Evolutionary conservation across 768 basidiomycete genomes (phyloP).

Genomic region (Agaricus blazei): DNA sequence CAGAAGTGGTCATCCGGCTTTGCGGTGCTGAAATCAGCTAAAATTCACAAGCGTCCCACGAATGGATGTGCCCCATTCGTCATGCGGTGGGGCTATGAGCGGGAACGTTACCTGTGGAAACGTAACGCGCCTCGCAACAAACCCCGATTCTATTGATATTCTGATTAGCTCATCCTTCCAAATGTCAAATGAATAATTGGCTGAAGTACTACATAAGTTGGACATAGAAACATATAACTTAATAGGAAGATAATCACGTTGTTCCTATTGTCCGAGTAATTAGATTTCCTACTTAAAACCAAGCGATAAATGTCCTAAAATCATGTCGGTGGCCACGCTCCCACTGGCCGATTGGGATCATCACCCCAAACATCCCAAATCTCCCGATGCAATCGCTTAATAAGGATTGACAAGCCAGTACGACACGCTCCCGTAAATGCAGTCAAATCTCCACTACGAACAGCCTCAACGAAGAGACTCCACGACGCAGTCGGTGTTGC

Average conservation of each 20-base stretch:
- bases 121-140: too few relatives aligned
- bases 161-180: too few relatives aligned
- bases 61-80: conserved; percentile 3
- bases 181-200: neutral
- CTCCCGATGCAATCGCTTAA: conserved; percentile 31
- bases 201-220: conserved; percentile 7
- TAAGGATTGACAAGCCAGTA: conserved; percentile 27
- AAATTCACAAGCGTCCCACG: conserved; percentile 2
- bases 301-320: conserved; percentile 1
- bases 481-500: conserved; percentile 29
- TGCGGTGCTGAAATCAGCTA: neutral
- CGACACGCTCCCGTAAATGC: conserved; percentile 25
- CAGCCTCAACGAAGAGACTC: neutral
- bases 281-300: neutral
- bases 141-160: too few relatives aligned
- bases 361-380: conserved; percentile 43
- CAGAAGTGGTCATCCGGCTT: neutral
- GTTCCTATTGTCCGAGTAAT: neutral
- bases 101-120: neutral
- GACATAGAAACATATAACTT: conserved; percentile 10
- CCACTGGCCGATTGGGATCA: conserved; percentile 19
- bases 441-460: conserved; percentile 3
- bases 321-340: conserved; percentile 36
- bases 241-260: neutral
- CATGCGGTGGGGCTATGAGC: neutral